Base-by-base conservation (phyloP, 495 filamentous ascomycete species). In the Penicillium mononematosum region DNA sequence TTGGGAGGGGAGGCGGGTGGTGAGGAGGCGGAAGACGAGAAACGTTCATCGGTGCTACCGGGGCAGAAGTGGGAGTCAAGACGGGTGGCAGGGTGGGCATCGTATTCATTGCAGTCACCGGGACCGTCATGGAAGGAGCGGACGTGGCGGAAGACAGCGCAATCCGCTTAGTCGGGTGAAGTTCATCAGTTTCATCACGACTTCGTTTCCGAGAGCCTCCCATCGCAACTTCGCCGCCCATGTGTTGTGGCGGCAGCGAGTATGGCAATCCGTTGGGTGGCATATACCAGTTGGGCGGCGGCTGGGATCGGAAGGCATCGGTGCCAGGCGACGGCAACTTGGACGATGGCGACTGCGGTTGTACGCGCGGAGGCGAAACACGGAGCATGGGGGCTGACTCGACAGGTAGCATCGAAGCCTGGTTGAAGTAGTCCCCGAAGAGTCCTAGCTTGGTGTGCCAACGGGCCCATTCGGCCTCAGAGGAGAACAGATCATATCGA, bases 401-500 rank as follows among this genome's bases (percentile, higher is more conserved):
- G 12, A 73, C 58, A 1, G 71, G 62, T 19, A 67, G 53, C 32
- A 70, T 71, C 22, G 77, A 80, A 5, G 87, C 87, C 41, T 78
- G 78, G 63, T 92, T 86, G 75, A 90, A 89, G 72, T 88, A 98
- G 24, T 85, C 83, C 55, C 81, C 85, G 66, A 96, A 96, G 38
- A 84, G 85, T 19, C 85, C 78, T 47, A 98, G 75, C 64, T 88
- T 90, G 50, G 79, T 75, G 63, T 96, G 86, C 95, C 95, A 98
- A 36, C 84, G 79, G 29, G 82, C 74, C 95, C 95, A 99, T 67
- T 96, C 81, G 29, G 72, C 73, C 65, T 92, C 82, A 0, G 91
- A 95, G 1, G 88, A 88, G 66, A 90, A 88, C 1, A 99, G 79
- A 59, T 88, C 91, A 69, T 99, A 99, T 64, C 92, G 85, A 84